Conservation (phyloP, 257 asterid genomes). For the Lycium barbarum region DNA sequence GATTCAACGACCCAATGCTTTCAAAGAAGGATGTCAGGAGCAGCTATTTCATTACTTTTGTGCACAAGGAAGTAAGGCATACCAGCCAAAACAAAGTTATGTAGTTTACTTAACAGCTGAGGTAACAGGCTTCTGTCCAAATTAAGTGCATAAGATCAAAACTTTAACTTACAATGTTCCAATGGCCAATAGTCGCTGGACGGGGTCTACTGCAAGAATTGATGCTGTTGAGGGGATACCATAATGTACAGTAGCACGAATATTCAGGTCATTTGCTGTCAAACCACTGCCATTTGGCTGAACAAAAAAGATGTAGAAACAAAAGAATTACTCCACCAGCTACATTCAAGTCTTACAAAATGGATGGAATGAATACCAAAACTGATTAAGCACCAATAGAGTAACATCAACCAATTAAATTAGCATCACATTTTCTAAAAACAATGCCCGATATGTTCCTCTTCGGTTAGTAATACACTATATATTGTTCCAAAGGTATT, state of each 20-base stretch:
- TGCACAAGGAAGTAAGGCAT: not conserved
- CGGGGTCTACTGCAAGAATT: slow-evolving; percentile 83
- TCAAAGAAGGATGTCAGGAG: slow-evolving; percentile 9
- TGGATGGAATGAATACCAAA: not conserved
- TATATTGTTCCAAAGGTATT: slow-evolving; percentile 11
- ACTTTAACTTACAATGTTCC: slow-evolving; percentile 70
- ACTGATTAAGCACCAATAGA: not conserved
- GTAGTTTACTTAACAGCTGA: not conserved
- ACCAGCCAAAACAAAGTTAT: not conserved
- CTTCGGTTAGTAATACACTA: not conserved
- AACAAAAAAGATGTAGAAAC: slow-evolving; percentile 27
- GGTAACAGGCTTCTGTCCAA: slow-evolving; percentile 12
- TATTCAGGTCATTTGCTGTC: slow-evolving; percentile 63
- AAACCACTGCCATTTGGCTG: slow-evolving; percentile 58
- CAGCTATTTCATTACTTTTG: not conserved
- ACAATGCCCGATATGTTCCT: not conserved
- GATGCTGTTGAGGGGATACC: slow-evolving; percentile 88
- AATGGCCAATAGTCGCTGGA: slow-evolving; percentile 82
- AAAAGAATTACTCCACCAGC: not conserved
- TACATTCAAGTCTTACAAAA: slow-evolving; percentile 22
- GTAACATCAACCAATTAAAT: not conserved
- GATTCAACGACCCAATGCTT: slow-evolving; percentile 8
- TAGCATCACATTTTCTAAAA: not conserved
- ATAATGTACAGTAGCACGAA: slow-evolving; percentile 72
- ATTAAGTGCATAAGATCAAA: slow-evolving; percentile 4